phyloP scores from a whole-genome alignment of 179 eudicot species.

The Silene vulgaris region DNA sequence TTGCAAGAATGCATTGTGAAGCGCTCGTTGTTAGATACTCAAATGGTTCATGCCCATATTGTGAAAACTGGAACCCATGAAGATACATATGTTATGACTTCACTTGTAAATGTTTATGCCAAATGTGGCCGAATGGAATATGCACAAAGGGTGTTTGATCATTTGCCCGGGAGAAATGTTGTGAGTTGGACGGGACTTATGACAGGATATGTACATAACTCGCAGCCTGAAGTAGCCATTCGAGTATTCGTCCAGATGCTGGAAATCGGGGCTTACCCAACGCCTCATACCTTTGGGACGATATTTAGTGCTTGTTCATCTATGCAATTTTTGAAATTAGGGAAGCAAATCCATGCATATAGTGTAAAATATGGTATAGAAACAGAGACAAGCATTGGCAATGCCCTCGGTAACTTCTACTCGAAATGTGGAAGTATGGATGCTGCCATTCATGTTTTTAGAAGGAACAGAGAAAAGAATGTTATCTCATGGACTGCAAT shows the following conservation, averaged over 20 bases:
- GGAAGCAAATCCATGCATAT: conserved; percentile 63
- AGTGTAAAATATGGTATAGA: conserved; percentile 48
- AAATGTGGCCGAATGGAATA: conserved; percentile 55
- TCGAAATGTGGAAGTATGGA: conserved; percentile 45
- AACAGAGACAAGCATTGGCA: conserved; percentile 52
- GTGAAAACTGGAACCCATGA: conserved; percentile 49
- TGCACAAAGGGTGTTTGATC: conserved; percentile 58
- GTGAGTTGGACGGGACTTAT: conserved; percentile 72
- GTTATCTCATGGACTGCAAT: conserved; percentile 71
- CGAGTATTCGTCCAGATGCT: conserved; percentile 48
- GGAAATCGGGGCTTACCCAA: conserved; percentile 52
- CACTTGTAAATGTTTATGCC: conserved; percentile 57
- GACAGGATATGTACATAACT: conserved; percentile 61
- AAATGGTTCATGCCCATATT: conserved; percentile 53
- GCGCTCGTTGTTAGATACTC: conserved; percentile 37
- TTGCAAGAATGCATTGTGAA: conserved; percentile 54
- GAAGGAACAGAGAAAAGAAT: conserved; percentile 52
- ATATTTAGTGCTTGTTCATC: conserved; percentile 53
- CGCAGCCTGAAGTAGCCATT: conserved; percentile 46
- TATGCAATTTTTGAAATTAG: conserved; percentile 38
- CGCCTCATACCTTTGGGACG: conserved; percentile 53
- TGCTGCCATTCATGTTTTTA: conserved; percentile 45
- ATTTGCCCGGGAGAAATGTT: conserved; percentile 50
- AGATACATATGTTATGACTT: conserved; percentile 55
- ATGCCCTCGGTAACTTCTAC: conserved; percentile 59